Evolutionary conservation across 306 rosid genomes (phyloP), one percentile per base, ranked within the genome.

Genomic region (Trifolium subterraneum): DNA sequence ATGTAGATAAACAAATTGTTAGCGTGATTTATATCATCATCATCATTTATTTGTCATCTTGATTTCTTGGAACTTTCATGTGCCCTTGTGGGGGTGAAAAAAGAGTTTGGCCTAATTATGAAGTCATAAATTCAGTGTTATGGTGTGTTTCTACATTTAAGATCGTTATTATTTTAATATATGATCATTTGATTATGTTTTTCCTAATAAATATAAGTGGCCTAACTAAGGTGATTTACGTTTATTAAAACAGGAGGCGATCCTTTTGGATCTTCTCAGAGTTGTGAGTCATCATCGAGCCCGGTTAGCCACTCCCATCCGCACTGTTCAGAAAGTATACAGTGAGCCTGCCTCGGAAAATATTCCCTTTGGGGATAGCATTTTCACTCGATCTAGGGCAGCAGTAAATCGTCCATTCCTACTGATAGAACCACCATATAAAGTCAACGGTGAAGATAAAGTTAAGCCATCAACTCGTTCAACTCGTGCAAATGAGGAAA

Each of bases 251-350:
- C 88, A 95, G 99, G 99, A 95, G 85, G 97, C 96, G 41, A 86
- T 90, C 68, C 89, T 94, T 79, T 68, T 88, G 89, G 99, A 95
- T 87, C 98, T 95, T 80, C 93, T 95, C 71, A 86, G 92, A 87
- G 99, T 95, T 55, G 83, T 95, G 69, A 88, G 98, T 81, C 93
- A 95, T 83, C 99, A 95, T 71, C 89, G 84, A 72, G 99, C 93
- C 51, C 88, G 98, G 77, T 88, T 95, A 22, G 99, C 99, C 65
- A 95, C 99, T 41, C 97, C 98, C 62, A 89, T 95, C 78, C 97
- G 99, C 85, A 95, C 99, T 20, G 90, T 95, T 70, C 99, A 92
- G 88, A 95, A 90, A 82, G 71, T 87, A 72, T 87, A 88, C 62
- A 29, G 96, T 1, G 97, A 88, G 68, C 83, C 88, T 64, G 91